Evolutionary conservation across 148 eudicot genomes (phyloP), one percentile per base, ranked within the genome.

Genomic region (Persicaria tinctoria): DNA sequence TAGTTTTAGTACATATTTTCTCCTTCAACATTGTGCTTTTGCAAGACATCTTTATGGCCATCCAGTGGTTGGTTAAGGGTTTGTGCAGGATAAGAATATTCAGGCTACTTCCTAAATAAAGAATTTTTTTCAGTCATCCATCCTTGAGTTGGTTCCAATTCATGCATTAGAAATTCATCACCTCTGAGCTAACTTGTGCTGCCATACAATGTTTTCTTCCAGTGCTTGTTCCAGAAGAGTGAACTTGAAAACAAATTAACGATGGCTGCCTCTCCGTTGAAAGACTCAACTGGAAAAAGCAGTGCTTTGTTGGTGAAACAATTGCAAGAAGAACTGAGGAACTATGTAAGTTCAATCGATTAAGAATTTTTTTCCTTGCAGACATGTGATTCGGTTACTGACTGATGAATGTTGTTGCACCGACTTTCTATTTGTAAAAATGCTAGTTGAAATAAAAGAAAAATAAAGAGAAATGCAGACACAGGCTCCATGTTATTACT

Each of bases 301-400:
- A 77, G 70, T 80, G 80, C 60, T 73, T 72, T 90, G 70, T 81
- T 95, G 90, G 87, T 92, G 85, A 92, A 88, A 80, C 88, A 90
- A 78, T 83, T 95, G 89, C 93, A 87, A 73, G 97, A 92, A 79
- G 97, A 95, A 87, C 89, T 95, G 56, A 82, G 85, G 79, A 74
- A 64, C 54, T 86, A 84, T 80, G 99, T 95, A 87, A 87, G 99
- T 71, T 47, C 41, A 66, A 14, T 66, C 14, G 48, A 10, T 14
- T 38, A 66, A 13, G 17, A 64, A 38, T 38, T 66, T 66, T 66
- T 41, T 50, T 50, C n/a, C 70, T 41, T 41, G 70, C 48, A 63
- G 38, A 32, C n/a, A 66, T 66, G 70, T 66, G 41, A 17, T 18
- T 66, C 17, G 44, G 18, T 66, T 5, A 5, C 14, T 66, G 46